A percentile compares a stretch with the other conserved stretches of the same genome.
Conservation (phyloP, 192 early-diverging fungal species). For the Backusella sp. region DNA sequence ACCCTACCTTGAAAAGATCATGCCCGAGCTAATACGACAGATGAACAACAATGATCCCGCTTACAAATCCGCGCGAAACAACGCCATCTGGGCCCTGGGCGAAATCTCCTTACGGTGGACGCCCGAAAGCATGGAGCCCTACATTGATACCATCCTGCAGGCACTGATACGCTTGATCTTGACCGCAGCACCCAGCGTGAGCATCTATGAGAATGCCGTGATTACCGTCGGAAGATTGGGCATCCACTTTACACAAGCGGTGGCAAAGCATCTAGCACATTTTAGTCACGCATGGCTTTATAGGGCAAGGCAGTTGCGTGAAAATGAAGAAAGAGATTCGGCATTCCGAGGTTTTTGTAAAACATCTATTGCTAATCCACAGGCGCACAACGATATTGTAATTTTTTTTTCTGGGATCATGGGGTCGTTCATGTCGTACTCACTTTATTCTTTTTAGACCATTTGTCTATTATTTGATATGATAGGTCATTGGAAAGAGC, state of each 20-base stretch:
- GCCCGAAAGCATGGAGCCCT: constrained; percentile 71
- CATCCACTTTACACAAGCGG: constrained; percentile 69
- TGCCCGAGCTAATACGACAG: constrained; percentile 1
- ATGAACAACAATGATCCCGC: not conserved
- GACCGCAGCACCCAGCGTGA: constrained; percentile 53
- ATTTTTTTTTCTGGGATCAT: not conserved
- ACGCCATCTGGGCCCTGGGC: constrained; percentile 95
- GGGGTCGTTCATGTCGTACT: not conserved
- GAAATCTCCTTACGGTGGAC: constrained; percentile 91
- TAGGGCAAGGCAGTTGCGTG: constrained; percentile 70
- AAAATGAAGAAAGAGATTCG: constrained; percentile 92
- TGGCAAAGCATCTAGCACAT: constrained; percentile 76
- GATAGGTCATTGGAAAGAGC: constrained; percentile 12
- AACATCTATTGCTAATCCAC: constrained; percentile 86
- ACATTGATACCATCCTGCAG: constrained; percentile 71
- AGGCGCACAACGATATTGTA: constrained; percentile 60
- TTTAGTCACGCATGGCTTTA: constrained; percentile 86
- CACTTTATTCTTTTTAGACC: not conserved
- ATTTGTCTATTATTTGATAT: constrained; percentile 5
- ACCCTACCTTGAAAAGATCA: not conserved
- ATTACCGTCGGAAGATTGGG: constrained; percentile 95
- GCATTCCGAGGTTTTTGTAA: constrained; percentile 83
- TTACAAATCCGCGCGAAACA: constrained; percentile 75
- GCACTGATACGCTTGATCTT: constrained; percentile 74
- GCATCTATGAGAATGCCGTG: constrained; percentile 89